phyloP scores from a whole-genome alignment of 2,329 filamentous ascomycete species.

The Emergomyces orientalis region DNA sequence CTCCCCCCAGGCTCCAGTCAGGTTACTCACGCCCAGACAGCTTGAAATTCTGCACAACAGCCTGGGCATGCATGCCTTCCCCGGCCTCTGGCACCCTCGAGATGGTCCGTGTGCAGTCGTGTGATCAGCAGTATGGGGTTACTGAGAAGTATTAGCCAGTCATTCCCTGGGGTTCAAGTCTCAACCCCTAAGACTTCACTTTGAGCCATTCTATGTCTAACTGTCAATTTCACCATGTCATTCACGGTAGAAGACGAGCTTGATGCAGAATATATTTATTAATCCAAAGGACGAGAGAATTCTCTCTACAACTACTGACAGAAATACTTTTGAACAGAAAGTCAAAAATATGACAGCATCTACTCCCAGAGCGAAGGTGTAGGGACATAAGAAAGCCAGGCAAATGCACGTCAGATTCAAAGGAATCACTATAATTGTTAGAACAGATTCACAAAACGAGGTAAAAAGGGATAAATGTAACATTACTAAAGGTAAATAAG shows the following conservation, averaged over 20 bases:
- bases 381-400: not conserved
- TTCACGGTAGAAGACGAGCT: not conserved
- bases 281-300: too few species aligned
- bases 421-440: not conserved
- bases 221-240: not conserved
- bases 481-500: not conserved
- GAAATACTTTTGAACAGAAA: too few species aligned
- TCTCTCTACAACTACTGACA: too few species aligned
- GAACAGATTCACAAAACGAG: not conserved
- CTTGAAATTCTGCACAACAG: not conserved
- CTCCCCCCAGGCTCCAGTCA: too few species aligned
- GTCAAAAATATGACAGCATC: not conserved
- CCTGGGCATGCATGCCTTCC: not conserved
- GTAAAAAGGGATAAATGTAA: not conserved
- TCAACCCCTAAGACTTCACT: too few species aligned
- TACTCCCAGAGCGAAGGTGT: not conserved
- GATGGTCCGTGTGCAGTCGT: not conserved
- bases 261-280: not conserved
- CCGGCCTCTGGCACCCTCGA: not conserved
- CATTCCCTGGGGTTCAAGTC: too few species aligned
- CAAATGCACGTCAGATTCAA: not conserved
- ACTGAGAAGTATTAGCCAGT: too few species aligned
- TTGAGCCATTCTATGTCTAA: not conserved
- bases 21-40: too few species aligned
- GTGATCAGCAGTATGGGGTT: not conserved